Percentiles rank a stretch among this genome's conserved stretches.
Evolutionary conservation across 805 yeast species (phyloP).

Genomic region (Candida insectorum): DNA sequence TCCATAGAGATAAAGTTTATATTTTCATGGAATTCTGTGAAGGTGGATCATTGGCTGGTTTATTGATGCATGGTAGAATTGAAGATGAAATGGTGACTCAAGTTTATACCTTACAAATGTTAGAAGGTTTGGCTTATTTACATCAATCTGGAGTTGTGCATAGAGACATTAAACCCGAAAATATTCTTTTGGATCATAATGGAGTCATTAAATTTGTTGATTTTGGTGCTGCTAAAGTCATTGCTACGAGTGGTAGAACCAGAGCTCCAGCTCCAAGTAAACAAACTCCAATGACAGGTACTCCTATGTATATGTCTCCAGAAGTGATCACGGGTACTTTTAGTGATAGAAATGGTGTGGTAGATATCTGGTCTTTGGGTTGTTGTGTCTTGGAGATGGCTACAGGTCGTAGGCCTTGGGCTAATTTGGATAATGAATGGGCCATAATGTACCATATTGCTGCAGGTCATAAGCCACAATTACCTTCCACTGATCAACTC

Average conservation of each 20-base stretch:
- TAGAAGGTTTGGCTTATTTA: slow-evolving; percentile 91
- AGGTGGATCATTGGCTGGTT: slow-evolving; percentile 85
- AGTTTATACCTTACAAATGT: slow-evolving; percentile 84
- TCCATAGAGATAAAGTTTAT: slow-evolving; percentile 91
- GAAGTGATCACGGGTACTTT: slow-evolving; percentile 83
- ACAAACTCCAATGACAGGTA: slow-evolving; percentile 61
- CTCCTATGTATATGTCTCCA: slow-evolving; percentile 99
- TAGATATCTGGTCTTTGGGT: slow-evolving; percentile 95
- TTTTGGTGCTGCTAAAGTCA: slow-evolving; percentile 95
- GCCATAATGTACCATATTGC: slow-evolving; percentile 98
- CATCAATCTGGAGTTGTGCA: slow-evolving; percentile 96
- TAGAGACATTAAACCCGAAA: slow-evolving; percentile 94
- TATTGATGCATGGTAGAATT: slow-evolving; percentile 87
- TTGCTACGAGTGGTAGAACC: slow-evolving; percentile 57
- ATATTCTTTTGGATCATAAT: slow-evolving; percentile 81
- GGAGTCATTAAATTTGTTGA: slow-evolving; percentile 95
- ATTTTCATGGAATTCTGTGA: slow-evolving; percentile 98
- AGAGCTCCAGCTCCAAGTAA: slow-evolving; percentile 18
- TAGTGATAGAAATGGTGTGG: slow-evolving; percentile 58
- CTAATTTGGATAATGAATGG: slow-evolving; percentile 93
- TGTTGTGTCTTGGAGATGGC: slow-evolving; percentile 96
- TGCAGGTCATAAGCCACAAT: slow-evolving; percentile 85
- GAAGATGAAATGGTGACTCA: slow-evolving; percentile 93
- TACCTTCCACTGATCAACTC: slow-evolving; percentile 77
- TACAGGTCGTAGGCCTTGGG: slow-evolving; percentile 96